Evolutionary conservation across 495 filamentous ascomycete species (phyloP), one percentile per base, ranked within the genome.

Genomic region (Trichocladium uniseriatum): DNA sequence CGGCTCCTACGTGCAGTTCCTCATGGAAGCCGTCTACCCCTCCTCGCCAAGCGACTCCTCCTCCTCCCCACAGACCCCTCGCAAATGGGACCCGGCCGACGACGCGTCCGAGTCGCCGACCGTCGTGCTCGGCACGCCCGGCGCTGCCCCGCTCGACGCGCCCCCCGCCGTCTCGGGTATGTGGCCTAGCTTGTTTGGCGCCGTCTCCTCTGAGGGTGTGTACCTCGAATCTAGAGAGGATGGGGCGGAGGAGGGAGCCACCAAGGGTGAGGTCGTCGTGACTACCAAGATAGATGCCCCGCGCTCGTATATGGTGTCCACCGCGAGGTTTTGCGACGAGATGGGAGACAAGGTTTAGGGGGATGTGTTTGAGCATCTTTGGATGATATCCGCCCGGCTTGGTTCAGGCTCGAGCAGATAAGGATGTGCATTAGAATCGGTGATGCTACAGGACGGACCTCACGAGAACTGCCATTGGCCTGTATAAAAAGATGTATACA

Each of bases 1-100:
- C 10, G 74, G 73, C 11, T 66, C 69, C 10, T 71, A 56, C 47
- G 61, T 79, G 3, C 73, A 77, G 50, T 79, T 77, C 54, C 69
- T 75, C 27, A 59, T 68, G 28, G 63, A 70, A 38, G 59, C 59
- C 32, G 43, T 48, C 51, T 35, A 36, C 37, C 21, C 52, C 24
- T 5, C 31, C 31, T 29, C 27, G 10, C 7, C 5, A 10, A 32
- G 7, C n/a, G 15, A n/a, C 6, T n/a, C 5, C 18, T 6, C 10
- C 6, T 15, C n/a, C n/a, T n/a, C n/a, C n/a, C n/a, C n/a, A n/a
- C n/a, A n/a, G n/a, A n/a, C n/a, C n/a, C n/a, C n/a, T n/a, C n/a
- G n/a, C n/a, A n/a, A n/a, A n/a, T 39, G 35, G 32, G 45, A 39
- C 2, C 45, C 45, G 11, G 15, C 1, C 1, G 24, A 31, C 1